These are phyloP conservation scores for Dysphania ambrosioides DNA, from an alignment of 148 eudicot species.

Conservation along the genomic window DNA sequence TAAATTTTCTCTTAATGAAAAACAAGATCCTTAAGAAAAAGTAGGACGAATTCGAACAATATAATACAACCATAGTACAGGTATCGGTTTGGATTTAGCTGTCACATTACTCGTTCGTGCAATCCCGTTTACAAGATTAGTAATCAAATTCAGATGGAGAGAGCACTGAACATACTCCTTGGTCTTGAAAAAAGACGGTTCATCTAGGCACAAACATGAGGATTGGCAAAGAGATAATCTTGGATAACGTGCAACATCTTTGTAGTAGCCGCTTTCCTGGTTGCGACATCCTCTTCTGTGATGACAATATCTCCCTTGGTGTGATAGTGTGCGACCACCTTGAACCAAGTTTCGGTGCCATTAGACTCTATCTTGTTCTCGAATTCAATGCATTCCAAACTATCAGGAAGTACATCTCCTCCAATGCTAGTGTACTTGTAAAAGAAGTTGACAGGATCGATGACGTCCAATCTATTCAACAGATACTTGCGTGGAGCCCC, in stretches of 20 bases:
- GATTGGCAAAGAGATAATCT: conserved; percentile 28
- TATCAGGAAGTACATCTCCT: conserved; percentile 13
- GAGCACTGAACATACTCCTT: no score
- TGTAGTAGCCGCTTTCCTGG: conserved; percentile 14
- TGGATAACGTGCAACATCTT: conserved; percentile 17
- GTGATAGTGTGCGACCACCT: conserved; percentile 16
- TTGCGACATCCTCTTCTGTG: conserved; percentile 19
- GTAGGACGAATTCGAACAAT: no score
- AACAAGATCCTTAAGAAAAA: no score
- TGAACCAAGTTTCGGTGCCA: conserved; percentile 14
- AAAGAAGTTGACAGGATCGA: conserved; percentile 22
- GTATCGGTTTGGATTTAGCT: no score
- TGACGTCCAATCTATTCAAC: conserved; percentile 20
- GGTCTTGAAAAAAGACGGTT: no score
- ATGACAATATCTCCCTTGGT: conserved; percentile 17
- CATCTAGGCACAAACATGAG: conserved; percentile 21
- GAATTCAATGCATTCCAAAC: conserved; percentile 9
- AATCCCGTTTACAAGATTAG: no score
- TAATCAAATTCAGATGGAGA: no score
- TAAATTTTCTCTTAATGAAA: no score
- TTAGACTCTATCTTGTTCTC: conserved; percentile 21
- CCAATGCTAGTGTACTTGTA: conserved; percentile 26
- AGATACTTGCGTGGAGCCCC: conserved; percentile 11
- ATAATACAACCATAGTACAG: no score
- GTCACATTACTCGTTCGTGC: no score